Conservation (phyloP, 1,139 yeast genomes). For the Pichia sp. region DNA sequence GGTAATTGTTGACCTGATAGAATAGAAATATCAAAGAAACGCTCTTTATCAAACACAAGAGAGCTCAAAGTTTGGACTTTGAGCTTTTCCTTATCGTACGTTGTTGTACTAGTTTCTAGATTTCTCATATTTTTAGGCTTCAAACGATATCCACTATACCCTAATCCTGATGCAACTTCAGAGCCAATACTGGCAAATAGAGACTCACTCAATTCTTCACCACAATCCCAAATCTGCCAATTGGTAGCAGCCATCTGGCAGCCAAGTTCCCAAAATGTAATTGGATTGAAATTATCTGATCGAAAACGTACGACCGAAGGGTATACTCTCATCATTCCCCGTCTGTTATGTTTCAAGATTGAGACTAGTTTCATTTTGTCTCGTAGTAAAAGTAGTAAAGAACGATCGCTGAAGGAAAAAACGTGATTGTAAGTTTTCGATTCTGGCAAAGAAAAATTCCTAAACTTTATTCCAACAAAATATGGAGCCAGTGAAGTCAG, state of each 20-base stretch:
- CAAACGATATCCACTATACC: slow-evolving; percentile 66
- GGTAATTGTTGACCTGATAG: slow-evolving; percentile 87
- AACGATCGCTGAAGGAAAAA: slow-evolving; percentile 79
- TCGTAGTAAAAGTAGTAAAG: slow-evolving; percentile 57
- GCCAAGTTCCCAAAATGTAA: slow-evolving; percentile 77
- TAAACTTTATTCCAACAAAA: slow-evolving; percentile 68
- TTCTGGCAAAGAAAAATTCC: slow-evolving; percentile 81
- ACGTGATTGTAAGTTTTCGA: slow-evolving; percentile 78
- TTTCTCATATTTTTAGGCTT: slow-evolving; percentile 47
- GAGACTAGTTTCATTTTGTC: slow-evolving; percentile 51
- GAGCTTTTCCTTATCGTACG: slow-evolving; percentile 20
- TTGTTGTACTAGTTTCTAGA: slow-evolving; percentile 26
- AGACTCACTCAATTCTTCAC: slow-evolving; percentile 87
- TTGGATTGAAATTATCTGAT: slow-evolving; percentile 78
- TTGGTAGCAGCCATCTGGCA: slow-evolving; percentile 94
- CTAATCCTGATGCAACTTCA: slow-evolving; percentile 27
- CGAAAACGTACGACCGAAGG: slow-evolving; percentile 76
- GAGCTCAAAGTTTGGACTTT: slow-evolving; percentile 14
- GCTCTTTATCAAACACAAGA: slow-evolving; percentile 16
- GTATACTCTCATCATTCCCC: slow-evolving; percentile 74
- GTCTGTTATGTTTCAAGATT: slow-evolving; percentile 71
- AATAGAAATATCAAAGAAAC: slow-evolving; percentile 41
- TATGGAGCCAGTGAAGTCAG: slow-evolving; percentile 63
- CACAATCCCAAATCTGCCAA: slow-evolving; percentile 91
- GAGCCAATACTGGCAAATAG: slow-evolving; percentile 46